These are phyloP conservation scores for Penicillium sp. DNA, from an alignment of 2,329 filamentous ascomycete genomes.

Conservation along the genomic window DNA sequence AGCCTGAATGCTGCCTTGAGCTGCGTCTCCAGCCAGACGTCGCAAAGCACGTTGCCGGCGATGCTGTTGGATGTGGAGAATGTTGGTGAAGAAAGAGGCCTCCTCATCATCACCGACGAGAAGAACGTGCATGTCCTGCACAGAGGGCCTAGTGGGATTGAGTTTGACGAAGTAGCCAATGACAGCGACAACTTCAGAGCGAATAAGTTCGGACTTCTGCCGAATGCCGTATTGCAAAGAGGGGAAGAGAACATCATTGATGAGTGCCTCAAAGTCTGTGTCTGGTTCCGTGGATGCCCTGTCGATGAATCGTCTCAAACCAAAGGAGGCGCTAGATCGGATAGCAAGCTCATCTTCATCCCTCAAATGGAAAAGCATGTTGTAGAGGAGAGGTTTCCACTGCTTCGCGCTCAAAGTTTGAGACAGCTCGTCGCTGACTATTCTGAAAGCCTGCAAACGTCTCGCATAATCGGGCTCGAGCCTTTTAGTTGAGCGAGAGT, in stretches of 20 bases:
- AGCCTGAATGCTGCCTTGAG: constrained; percentile 64
- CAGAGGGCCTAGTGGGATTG: constrained; percentile 67
- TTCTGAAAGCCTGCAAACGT: constrained; percentile 72
- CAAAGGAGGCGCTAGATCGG: constrained; percentile 76
- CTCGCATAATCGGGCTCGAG: constrained; percentile 86
- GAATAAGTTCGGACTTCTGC: constrained; percentile 78
- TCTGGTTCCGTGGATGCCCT: constrained; percentile 49
- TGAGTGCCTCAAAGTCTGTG: constrained; percentile 56
- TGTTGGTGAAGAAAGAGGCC: constrained; percentile 86
- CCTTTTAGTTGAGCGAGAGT: constrained; percentile 69
- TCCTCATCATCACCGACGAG: constrained; percentile 72
- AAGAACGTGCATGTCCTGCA: constrained; percentile 72
- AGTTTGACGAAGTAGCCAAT: constrained; percentile 74
- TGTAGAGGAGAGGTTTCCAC: constrained; percentile 86
- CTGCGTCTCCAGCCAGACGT: constrained; percentile 68
- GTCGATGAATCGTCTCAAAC: constrained; percentile 75
- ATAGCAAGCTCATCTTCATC: constrained; percentile 87
- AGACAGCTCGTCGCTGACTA: constrained; percentile 65
- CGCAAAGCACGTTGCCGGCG: constrained; percentile 81
- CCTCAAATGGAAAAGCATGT: constrained; percentile 82
- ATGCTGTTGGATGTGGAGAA: constrained; percentile 85
- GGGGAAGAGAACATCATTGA: constrained; percentile 68
- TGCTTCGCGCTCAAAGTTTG: constrained; percentile 64
- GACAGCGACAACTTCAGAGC: constrained; percentile 76
- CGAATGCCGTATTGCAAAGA: constrained; percentile 73